Base-by-base conservation (phyloP, 2,329 filamentous ascomycete genomes). In the Ascochyta pisi region DNA sequence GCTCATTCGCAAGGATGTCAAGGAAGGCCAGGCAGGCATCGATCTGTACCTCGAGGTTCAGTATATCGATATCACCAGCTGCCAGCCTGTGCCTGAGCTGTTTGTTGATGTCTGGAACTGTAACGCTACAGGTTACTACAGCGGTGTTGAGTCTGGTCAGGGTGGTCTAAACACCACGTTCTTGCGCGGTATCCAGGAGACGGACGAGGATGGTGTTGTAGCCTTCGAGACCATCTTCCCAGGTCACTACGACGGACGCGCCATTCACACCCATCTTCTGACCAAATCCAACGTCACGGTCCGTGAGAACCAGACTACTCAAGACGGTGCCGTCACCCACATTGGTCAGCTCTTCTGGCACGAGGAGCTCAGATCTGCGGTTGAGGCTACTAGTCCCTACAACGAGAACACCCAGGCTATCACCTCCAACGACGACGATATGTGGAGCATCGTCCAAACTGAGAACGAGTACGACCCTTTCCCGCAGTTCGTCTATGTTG, bases 71-170 rank as follows among this genome's bases (percentile, higher is more conserved):
- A 74, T 82, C 31, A 71, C 75, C 22, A 84, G 81, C 10, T 84
- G 82, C 70, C 68, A 82, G 64, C 78, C 80, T 9, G 75, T 84
- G 1, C 69, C 77, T 3, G 68, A 79, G 41, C 72, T 79, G 15
- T 81, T 76, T 44, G 65, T 84, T 26, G 82, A 85, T 55, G 78
- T 83, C 61, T 84, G 83, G 82, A 77, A 78, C 59, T 67, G 65
- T 62, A 73, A 70, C 46, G 39, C 62, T 1, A 68, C 67, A 6
- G 63, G 65, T 26, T 50, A 58, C 29, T 68, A 67, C 50, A 79
- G 83, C 50, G 68, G 73, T 13, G 82, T 82, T 27, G 81, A 83
- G 62, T 76, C 77, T 46, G 67, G 84, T 52, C 77, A 64, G 27
- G 60, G 26, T 19, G 61, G 61, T 16, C 48, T 64, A 16, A 59